Percentiles rank a stretch among this genome's conserved stretches.
phyloP scores from a whole-genome alignment of 2,329 filamentous ascomycete species.

The Xylariaceae sp. region DNA sequence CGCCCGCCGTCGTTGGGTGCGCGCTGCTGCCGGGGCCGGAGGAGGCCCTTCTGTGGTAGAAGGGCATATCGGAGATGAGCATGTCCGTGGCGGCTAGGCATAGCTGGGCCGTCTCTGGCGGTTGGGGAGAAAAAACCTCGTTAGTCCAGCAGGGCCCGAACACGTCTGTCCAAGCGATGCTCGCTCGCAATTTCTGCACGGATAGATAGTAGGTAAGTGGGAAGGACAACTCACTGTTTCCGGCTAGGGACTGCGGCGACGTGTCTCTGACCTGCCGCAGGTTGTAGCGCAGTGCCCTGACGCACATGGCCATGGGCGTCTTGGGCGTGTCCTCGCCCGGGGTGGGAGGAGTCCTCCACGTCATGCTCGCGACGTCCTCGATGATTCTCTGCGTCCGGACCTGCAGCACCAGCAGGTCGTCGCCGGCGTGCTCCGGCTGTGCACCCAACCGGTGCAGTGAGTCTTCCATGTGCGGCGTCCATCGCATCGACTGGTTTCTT shows the following conservation, averaged over 20 bases:
- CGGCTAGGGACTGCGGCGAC: constrained; percentile 15
- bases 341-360: constrained; percentile 5
- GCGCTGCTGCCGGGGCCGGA: too few relatives aligned
- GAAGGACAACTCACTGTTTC: constrained; percentile 21
- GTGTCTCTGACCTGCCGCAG: constrained; percentile 18
- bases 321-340: constrained; percentile 5
- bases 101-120: constrained; percentile 27
- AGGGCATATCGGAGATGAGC: constrained; percentile 29
- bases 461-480: constrained; percentile 53
- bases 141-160: too few relatives aligned
- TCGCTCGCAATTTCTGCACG: too few relatives aligned
- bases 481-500: constrained; percentile 33
- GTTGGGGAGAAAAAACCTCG: too few relatives aligned
- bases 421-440: constrained; percentile 38
- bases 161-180: too few relatives aligned
- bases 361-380: constrained; percentile 17
- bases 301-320: constrained; percentile 18
- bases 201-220: too few relatives aligned
- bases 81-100: constrained; percentile 30
- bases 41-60: too few relatives aligned
- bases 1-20: too few relatives aligned
- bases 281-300: constrained; percentile 21
- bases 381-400: constrained; percentile 15
- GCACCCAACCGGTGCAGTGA: constrained; percentile 39
- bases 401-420: constrained; percentile 37